These are phyloP conservation scores for Begonia masoniana DNA, from an alignment of 306 rosid genomes.

Conservation along the genomic window DNA sequence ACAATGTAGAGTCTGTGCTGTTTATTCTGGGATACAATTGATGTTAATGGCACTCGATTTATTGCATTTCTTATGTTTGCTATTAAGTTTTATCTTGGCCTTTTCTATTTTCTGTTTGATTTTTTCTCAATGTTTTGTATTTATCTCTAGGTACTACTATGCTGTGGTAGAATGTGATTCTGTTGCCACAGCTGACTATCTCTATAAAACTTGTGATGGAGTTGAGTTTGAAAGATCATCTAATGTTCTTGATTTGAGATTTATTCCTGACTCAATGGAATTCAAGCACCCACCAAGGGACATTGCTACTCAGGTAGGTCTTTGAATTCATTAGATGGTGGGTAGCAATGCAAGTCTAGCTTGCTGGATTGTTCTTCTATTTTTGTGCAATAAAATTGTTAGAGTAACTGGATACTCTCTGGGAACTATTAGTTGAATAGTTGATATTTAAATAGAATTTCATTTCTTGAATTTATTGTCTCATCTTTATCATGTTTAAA, in stretches of 20 bases:
- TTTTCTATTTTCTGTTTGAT: not conserved
- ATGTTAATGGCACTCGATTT: too few relatives aligned
- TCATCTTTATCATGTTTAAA: too few relatives aligned
- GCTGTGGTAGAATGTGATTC: conserved; percentile 89
- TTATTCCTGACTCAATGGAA: conserved; percentile 79
- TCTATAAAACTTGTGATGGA: conserved; percentile 76
- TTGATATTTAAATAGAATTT: conserved; percentile 1
- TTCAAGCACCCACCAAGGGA: conserved; percentile 59
- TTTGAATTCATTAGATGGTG: not conserved
- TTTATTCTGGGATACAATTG: too few relatives aligned
- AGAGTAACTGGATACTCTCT: too few relatives aligned
- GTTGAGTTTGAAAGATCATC: conserved; percentile 62
- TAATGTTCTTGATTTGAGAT: conserved; percentile 77
- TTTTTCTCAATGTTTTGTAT: not conserved
- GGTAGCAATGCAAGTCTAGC: too few relatives aligned
- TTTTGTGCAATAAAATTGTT: too few relatives aligned
- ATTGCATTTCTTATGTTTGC: too few relatives aligned
- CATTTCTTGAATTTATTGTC: not conserved
- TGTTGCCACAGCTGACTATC: conserved; percentile 53
- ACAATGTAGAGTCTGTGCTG: too few relatives aligned
- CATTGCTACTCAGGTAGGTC: conserved; percentile 62
- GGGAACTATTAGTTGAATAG: not conserved
- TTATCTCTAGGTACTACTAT: conserved; percentile 50
- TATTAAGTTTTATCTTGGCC: not conserved
- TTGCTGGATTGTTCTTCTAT: too few relatives aligned